phyloP scores from a whole-genome alignment of 108 stramenopile species.

The Skeletonema tropicum region DNA sequence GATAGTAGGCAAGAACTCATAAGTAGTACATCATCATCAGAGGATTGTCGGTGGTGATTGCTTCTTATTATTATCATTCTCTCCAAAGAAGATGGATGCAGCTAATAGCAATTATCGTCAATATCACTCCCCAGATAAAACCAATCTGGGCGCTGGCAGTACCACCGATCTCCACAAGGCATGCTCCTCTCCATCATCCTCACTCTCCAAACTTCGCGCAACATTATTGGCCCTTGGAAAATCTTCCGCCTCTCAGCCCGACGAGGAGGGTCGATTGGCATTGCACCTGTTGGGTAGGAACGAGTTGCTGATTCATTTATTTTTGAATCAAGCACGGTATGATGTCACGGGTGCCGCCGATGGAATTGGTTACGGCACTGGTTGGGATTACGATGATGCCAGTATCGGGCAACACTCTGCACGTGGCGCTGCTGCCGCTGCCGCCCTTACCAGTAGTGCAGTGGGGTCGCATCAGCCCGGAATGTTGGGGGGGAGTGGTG shows the following conservation, averaged over 20 bases:
- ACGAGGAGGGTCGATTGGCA: slow-evolving; percentile 35
- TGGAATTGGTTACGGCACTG: slow-evolving; percentile 4
- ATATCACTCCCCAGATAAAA: slow-evolving; percentile 1
- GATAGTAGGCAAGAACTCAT: neutral
- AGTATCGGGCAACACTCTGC: slow-evolving; percentile 11
- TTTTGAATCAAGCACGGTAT: slow-evolving; percentile 48
- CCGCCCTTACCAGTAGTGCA: neutral
- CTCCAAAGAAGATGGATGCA: neutral
- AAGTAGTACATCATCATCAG: too few species aligned
- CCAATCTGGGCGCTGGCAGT: neutral
- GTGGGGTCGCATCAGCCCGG: slow-evolving; percentile 8
- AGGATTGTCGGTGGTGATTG: too few species aligned
- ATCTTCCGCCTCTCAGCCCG: slow-evolving; percentile 14
- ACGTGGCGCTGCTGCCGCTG: slow-evolving; percentile 3
- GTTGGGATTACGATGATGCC: slow-evolving; percentile 3
- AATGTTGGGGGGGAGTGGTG: slow-evolving; percentile 26
- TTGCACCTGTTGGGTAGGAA: slow-evolving; percentile 45
- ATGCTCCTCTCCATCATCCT: slow-evolving; percentile 49
- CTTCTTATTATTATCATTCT: neutral
- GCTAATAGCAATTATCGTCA: neutral
- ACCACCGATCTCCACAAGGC: slow-evolving; percentile 50
- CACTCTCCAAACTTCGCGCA: slow-evolving; percentile 54
- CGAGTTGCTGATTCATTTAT: slow-evolving; percentile 45
- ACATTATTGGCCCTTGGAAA: slow-evolving; percentile 46
- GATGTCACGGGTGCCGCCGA: neutral